Conservation (phyloP, 176 grass and related monocot species). For the Dendrocalamus sinicus region DNA sequence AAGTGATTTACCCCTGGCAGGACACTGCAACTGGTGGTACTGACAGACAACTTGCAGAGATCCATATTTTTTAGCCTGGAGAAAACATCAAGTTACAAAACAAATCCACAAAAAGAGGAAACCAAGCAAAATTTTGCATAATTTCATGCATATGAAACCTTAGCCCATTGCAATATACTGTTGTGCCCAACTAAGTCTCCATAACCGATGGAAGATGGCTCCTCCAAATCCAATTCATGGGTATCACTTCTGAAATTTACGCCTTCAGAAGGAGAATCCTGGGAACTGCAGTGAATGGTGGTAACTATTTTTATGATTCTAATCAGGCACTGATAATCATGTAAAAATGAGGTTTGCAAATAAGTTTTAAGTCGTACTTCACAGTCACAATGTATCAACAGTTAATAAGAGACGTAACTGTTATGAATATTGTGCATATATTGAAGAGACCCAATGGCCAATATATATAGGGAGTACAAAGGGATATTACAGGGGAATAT, state of each 20-base stretch:
- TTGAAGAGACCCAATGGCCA: too few species aligned
- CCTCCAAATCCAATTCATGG: slow-evolving; percentile 66
- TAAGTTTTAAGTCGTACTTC: neutral
- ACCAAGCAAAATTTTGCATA: slow-evolving; percentile 20
- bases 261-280: slow-evolving; percentile 66
- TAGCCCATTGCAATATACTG: slow-evolving; percentile 87
- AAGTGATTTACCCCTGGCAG: slow-evolving; percentile 78
- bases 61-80: slow-evolving; percentile 84
- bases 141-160: slow-evolving; percentile 61
- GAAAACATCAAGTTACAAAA: slow-evolving; percentile 39
- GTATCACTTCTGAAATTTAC: slow-evolving; percentile 65
- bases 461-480: too few species aligned
- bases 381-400: slow-evolving; percentile 8
- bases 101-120: slow-evolving; percentile 24
- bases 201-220: slow-evolving; percentile 86
- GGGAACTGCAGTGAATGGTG: slow-evolving; percentile 57
- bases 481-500: too few species aligned
- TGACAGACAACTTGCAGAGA: slow-evolving; percentile 89
- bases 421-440: too few species aligned
- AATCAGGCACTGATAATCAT: neutral
- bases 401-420: neutral
- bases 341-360: slow-evolving; percentile 26
- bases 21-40: slow-evolving; percentile 84
- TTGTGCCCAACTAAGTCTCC: slow-evolving; percentile 67
- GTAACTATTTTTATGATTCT: slow-evolving; percentile 28